phyloP scores from a whole-genome alignment of 352 stramenopile genomes.

The Globisporangium middletonii region DNA sequence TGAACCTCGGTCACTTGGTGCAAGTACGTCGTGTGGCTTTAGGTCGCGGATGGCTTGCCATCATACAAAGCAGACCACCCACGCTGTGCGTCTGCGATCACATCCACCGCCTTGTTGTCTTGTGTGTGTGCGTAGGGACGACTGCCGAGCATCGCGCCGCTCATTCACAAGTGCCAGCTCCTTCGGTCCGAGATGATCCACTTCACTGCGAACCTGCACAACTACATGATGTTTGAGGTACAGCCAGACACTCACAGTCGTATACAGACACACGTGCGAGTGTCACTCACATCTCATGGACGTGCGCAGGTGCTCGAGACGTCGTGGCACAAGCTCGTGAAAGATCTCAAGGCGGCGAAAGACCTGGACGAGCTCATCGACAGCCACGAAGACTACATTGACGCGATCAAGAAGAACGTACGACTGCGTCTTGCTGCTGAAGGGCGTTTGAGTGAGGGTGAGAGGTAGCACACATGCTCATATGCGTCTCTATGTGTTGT shows the following conservation, averaged over 20 bases:
- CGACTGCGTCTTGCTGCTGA: neutral
- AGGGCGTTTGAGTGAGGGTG: neutral
- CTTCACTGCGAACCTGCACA: conserved; percentile 96
- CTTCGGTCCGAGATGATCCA: conserved; percentile 97
- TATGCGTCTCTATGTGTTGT: neutral
- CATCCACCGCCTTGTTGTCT: conserved; percentile 3
- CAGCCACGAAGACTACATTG: conserved; percentile 94
- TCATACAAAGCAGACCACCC: too few relatives aligned
- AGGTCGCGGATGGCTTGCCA: neutral
- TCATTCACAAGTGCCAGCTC: conserved; percentile 93
- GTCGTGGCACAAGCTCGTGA: conserved; percentile 92
- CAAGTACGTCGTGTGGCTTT: conserved; percentile 33
- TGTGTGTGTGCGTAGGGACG: conserved; percentile 31
- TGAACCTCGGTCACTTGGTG: conserved; percentile 92
- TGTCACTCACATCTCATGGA: neutral
- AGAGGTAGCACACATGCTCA: neutral
- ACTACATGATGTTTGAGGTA: conserved; percentile 98
- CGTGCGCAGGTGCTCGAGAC: conserved; percentile 78
- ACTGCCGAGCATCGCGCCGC: conserved; percentile 41
- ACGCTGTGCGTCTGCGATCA: too few relatives aligned
- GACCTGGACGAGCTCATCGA: conserved; percentile 95
- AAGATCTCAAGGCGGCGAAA: conserved; percentile 84
- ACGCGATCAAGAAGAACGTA: conserved; percentile 86
- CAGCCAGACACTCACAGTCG: neutral
- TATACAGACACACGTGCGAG: neutral